Evolutionary conservation across 148 eudicot genomes (phyloP), one percentile per base, ranked within the genome.

Genomic region (Camellia lanceoleosa): DNA sequence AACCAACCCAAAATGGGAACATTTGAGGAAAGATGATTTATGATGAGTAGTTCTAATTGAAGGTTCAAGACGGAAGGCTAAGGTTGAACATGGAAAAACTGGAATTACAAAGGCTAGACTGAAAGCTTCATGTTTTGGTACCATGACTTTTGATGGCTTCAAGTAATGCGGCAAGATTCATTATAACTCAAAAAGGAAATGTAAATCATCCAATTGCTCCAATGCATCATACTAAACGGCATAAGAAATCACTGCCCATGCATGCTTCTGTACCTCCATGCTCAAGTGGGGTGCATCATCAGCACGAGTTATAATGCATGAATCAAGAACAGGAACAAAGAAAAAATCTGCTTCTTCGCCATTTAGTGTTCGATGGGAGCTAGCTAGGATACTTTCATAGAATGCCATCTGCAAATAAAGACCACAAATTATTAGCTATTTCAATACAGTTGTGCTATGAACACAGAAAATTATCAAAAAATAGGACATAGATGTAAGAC

Each of bases 301-400:
- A 71, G 92, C 98, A 62, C 99, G 93, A 74, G 89, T 90, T 79
- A 96, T 96, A 56, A 96, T 91, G 77, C 99, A 96, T 13, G 98
- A 84, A 88, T 93, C 98, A 84, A 93, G 98, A 60, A 94, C 91
- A 54, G 99, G 99, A 75, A 96, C 99, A 61, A 90, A 96, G 82
- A 89, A 96, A 81, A 88, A 96, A 80, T 96, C 98, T 76, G 99
- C 99, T 90, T 96, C 98, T 74, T 96, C 93, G 20, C 95, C 99
- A 47, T 96, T 87, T 84, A 90, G 62, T 44, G 99, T 96, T 80
- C 99, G 89, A 84, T 90, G 81, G 71, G 95, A 91, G 82, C 98
- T 96, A 68, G 98, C 94, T 79, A 96, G 85, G 65, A 96, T 19
- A 78, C 97, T 93, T 84, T 96, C 99, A 73, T 91, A 93, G 38